These are phyloP conservation scores for Hypoxylon sp. DNA, from an alignment of 2,329 filamentous ascomycete genomes.

Conservation along the genomic window DNA sequence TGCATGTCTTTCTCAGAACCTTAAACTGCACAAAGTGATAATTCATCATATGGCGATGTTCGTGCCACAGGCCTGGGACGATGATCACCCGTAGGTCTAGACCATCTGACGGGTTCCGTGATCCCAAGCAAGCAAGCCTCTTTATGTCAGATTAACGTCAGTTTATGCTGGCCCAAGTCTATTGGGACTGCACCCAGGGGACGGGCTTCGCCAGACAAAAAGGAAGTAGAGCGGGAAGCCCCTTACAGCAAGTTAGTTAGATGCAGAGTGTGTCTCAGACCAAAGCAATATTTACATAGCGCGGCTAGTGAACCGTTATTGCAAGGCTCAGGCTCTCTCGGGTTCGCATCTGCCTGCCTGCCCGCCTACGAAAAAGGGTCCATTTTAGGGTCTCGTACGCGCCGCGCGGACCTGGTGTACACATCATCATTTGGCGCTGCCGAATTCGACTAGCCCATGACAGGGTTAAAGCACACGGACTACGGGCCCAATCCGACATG, in stretches of 20 bases:
- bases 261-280: slow-evolving; percentile 31
- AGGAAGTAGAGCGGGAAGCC: slow-evolving; percentile 9
- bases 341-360: slow-evolving; percentile 20
- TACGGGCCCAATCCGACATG: slow-evolving; percentile 34
- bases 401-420: slow-evolving; percentile 27
- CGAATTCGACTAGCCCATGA: slow-evolving; percentile 32
- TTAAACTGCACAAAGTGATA: slow-evolving; percentile 22
- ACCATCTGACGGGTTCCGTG: slow-evolving; percentile 24
- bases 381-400: slow-evolving; percentile 27
- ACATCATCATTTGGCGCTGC: slow-evolving; percentile 33
- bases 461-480: slow-evolving; percentile 11
- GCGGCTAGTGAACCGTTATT: neutral
- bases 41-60: slow-evolving; percentile 14
- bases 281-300: slow-evolving; percentile 10
- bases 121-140: slow-evolving; percentile 23
- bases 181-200: slow-evolving; percentile 7
- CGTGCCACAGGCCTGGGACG: slow-evolving; percentile 32
- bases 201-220: slow-evolving; percentile 2
- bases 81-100: slow-evolving; percentile 33
- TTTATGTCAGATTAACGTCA: slow-evolving; percentile 33
- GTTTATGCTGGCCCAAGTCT: slow-evolving; percentile 6
- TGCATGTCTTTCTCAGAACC: slow-evolving; percentile 39
- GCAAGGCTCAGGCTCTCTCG: slow-evolving; percentile 9
- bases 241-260: slow-evolving; percentile 1
- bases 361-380: slow-evolving; percentile 7